Base-by-base conservation (phyloP, 192 early-diverging fungal species). In the Entomortierella lignicola region DNA sequence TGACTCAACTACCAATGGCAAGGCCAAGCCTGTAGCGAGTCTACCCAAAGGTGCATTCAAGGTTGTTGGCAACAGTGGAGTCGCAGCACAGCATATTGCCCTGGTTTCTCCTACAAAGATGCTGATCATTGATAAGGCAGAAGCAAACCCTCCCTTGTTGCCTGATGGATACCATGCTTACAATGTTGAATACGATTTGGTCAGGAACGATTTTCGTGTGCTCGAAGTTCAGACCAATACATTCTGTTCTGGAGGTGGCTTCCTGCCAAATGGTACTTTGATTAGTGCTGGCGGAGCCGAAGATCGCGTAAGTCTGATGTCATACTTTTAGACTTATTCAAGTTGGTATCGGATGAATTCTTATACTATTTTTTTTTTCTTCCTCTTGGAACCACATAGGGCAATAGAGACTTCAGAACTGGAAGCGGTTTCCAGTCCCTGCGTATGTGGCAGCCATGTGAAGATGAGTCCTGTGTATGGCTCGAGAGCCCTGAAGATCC, bases 61-160 rank as follows among this genome's bases (percentile, higher is more conserved):
- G 54, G 66, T 77, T 39, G 69, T 70, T 10, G 85, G 85, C 17
- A 54, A 81, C 39, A 80, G 82, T 8, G 84, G 86, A 25, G 84
- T 85, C 1, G 75, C 85, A 37, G 87, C 87, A 7, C 86, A 87
- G 81, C 87, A 89, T 55, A 73, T 81, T 41, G 60, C 54, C 21
- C 17, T 83, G 48, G 60, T 82, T 26, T 42, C 80, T 25, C 67
- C 66, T 20, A 81, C 64, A 30, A 89, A 83, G 75, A 87, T 89
- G 60, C 25, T 89, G 44, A 85, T 89, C 56, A 87, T 87, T 23
- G 87, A 89, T 63, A 89, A 89, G 82, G 85, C 85, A 73, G 79
- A 80, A 41, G 53, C 66, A 26, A 77, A 79, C 42, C 67, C 75
- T 26, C 41, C 58, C 55, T 70, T 70, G 57, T 52, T 81, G 43